phyloP scores from a whole-genome alignment of 805 yeast genomes.

The Saturnispora silvae region DNA sequence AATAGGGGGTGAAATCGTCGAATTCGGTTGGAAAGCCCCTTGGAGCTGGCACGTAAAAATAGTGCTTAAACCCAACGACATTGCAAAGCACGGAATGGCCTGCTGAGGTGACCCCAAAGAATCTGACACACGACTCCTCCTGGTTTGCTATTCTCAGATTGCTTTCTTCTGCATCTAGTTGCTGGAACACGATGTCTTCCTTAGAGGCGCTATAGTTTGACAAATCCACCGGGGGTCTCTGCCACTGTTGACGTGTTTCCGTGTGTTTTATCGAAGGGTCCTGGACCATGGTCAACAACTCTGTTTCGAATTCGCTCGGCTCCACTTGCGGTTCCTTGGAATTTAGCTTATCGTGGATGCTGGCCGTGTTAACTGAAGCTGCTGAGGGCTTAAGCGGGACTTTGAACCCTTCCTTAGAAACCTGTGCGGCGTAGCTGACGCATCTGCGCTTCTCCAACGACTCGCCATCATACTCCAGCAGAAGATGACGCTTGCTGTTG shows the following conservation, averaged over 20 bases:
- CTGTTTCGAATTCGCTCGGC: constrained; percentile 43
- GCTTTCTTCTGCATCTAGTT: constrained; percentile 89
- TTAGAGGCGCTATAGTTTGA: constrained; percentile 36
- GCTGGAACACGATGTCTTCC: constrained; percentile 69
- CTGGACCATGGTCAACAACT: constrained; percentile 34
- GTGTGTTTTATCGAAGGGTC: constrained; percentile 8
- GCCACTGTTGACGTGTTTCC: constrained; percentile 29
- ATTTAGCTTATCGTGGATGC: constrained; percentile 22
- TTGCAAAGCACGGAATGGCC: constrained; percentile 88
- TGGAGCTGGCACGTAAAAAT: constrained; percentile 88
- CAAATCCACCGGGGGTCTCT: constrained; percentile 42
- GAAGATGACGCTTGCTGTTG: constrained; percentile 3
- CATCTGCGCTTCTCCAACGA: constrained; percentile 7
- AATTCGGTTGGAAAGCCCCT: constrained; percentile 56
- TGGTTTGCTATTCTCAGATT: constrained; percentile 26
- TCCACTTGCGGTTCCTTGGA: constrained; percentile 24
- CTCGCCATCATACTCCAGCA: constrained; percentile 7
- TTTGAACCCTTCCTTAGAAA: constrained; percentile 20
- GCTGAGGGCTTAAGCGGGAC: constrained; percentile 24
- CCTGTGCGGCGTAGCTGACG: constrained; percentile 6
- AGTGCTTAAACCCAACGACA: constrained; percentile 81
- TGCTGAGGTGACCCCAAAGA: constrained; percentile 83
- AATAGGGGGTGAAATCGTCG: constrained; percentile 28
- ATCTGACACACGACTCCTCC: constrained; percentile 57
- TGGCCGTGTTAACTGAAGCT: constrained; percentile 15